Base-by-base conservation (phyloP, 1,284 basidiomycete species). In the Porphyrellus sp. region DNA sequence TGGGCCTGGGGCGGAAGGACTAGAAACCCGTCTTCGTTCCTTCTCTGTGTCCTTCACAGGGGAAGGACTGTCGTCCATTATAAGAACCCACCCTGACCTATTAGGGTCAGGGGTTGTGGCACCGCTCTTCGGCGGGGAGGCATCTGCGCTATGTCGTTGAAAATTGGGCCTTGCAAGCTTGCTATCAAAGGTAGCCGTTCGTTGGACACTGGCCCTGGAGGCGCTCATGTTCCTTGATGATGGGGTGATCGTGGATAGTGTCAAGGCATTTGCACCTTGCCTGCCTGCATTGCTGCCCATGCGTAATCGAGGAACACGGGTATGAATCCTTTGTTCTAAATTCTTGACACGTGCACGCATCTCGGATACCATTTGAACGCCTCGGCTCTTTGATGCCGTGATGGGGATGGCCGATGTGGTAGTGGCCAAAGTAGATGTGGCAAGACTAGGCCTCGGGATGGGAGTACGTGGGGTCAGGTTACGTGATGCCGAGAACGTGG, bases 351-450 rank as follows among this genome's bases (percentile, higher is more conserved):
- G 79, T 45, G 86, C 88, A 49, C 89, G 81, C 86, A 91, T 89
- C 64, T 91, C 90, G 25, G 87, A 86, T 3, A 91, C 88, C 90
- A 92, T 91, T 63, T 91, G 89, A 11, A 91, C 88, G 27, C 89
- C 89, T 67, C 82, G 87, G 64, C 79, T 89, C 72, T 77, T 86
- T 9, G 86, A 78, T 11, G 78, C 67, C 8, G 77, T 76, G 52
- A 67, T 57, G n/a, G 70, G 69, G n/a, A 72, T 65, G 37, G 63
- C 55, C 11, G 69, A 63, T 5, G 53, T 41, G 21, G 57, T 45
- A 67, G 48, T 75, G n/a, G 73, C 51, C 70, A 75, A 74, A 54
- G 73, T 73, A 24, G 73, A 69, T 28, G 73, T 67, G 18, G 76
- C 71, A 49, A 72, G 57, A 44, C 75, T 75, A 21, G 78, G 72